Percentiles rank a stretch among this genome's conserved stretches.
Conservation (phyloP, 768 basidiomycete genomes). For the Rhizopogon vinicolor region DNA sequence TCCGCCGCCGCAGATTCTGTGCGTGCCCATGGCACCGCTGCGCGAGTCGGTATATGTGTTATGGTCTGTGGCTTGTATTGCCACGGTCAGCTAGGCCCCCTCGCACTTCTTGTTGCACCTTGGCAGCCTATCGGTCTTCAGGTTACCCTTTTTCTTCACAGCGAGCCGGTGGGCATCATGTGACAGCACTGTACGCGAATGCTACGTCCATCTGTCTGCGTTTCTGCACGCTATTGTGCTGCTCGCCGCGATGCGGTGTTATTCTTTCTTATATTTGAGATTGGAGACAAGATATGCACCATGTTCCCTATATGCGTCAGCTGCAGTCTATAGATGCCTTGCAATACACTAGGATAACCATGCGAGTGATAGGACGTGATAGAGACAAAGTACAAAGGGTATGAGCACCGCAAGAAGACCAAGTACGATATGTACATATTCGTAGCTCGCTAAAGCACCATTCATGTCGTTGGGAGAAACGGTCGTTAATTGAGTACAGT, state of each 20-base stretch:
- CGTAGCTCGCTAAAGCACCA: background rate
- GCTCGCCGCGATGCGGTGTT: background rate
- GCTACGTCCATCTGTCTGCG: no score
- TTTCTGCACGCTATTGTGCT: background rate
- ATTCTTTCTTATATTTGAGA: background rate
- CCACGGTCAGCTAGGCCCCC: background rate
- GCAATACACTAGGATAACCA: background rate
- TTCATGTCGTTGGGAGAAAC: background rate
- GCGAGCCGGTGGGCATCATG: background rate
- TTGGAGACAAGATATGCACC: background rate
- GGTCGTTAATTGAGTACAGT: background rate
- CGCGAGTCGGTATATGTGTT: background rate
- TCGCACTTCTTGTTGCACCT: slow-evolving; percentile 13
- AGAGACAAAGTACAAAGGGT: background rate
- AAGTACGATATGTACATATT: background rate
- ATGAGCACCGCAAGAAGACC: background rate
- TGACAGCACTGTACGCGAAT: background rate
- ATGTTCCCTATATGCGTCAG: background rate
- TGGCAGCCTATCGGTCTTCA: slow-evolving; percentile 3
- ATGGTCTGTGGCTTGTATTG: background rate
- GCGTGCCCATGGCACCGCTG: background rate
- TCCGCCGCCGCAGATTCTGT: background rate
- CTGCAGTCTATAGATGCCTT: background rate
- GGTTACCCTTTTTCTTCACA: slow-evolving; percentile 1
- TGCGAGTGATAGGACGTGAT: background rate